Conservation (phyloP, 2,329 filamentous ascomycete species). For the Gyromitra esculenta region DNA sequence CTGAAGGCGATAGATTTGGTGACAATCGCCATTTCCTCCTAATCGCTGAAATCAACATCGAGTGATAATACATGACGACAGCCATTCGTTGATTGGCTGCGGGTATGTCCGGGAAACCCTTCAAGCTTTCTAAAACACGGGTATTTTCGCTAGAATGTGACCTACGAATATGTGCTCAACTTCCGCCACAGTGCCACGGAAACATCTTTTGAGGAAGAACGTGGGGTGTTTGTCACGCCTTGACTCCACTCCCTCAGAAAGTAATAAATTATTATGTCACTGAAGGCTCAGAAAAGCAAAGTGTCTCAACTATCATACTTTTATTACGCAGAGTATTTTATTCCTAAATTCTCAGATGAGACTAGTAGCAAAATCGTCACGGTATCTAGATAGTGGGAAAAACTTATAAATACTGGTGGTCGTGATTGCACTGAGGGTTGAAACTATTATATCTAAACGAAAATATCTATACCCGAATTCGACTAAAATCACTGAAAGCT, state of each 20-base stretch:
- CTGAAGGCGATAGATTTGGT: neutral
- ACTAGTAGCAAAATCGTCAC: neutral
- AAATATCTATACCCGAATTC: neutral
- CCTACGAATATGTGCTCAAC: neutral
- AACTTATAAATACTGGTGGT: neutral
- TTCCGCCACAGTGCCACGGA: neutral
- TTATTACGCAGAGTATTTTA: neutral
- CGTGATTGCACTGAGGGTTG: neutral
- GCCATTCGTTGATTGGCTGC: neutral
- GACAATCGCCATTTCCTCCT: neutral
- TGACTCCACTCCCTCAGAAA: neutral
- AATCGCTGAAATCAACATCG: neutral
- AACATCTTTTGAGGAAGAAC: neutral
- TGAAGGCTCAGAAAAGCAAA: neutral
- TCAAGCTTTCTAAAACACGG: slow-evolving; percentile 5
- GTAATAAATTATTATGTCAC: neutral
- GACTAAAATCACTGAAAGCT: neutral
- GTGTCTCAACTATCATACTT: neutral
- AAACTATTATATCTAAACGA: neutral
- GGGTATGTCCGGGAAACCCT: neutral
- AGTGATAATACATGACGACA: slow-evolving; percentile 38
- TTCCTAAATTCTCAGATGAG: neutral
- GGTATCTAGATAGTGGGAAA: neutral
- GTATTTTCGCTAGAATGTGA: neutral
- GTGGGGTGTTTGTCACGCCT: neutral